phyloP scores from a whole-genome alignment of 148 eudicot species.

The Gaultheria prostrata region DNA sequence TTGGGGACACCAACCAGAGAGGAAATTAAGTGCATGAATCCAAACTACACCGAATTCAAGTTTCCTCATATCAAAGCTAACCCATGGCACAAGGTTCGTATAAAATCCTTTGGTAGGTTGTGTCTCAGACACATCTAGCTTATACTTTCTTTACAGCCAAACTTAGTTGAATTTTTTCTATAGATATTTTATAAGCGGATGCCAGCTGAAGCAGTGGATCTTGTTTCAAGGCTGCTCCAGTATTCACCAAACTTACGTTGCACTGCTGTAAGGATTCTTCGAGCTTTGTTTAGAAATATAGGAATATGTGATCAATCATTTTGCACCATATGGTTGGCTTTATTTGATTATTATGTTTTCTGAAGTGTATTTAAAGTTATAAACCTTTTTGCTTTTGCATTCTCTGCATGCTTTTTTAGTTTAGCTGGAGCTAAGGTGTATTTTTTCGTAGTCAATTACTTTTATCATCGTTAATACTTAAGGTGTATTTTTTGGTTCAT shows the following conservation, averaged over 20 bases:
- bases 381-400: background rate
- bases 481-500: background rate
- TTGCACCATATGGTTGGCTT: constrained; percentile 3
- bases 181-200: constrained; percentile 78
- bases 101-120: background rate
- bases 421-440: background rate
- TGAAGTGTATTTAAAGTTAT: background rate
- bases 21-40: constrained; percentile 93
- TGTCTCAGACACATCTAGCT: constrained; percentile 2
- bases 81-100: constrained; percentile 95
- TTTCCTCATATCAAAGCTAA: constrained; percentile 98
- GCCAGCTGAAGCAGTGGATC: constrained; percentile 89
- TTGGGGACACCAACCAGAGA: constrained; percentile 92
- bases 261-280: constrained; percentile 57
- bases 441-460: background rate
- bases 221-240: constrained; percentile 83
- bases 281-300: background rate
- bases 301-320: background rate
- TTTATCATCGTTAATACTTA: background rate
- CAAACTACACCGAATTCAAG: constrained; percentile 81
- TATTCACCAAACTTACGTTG: constrained; percentile 84
- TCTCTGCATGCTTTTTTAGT: background rate
- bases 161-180: constrained; percentile 11
- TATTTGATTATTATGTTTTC: background rate
- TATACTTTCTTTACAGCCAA: constrained; percentile 10